Evolutionary conservation across 805 yeast genomes (phyloP).

Genomic region (Candida multigemmis): DNA sequence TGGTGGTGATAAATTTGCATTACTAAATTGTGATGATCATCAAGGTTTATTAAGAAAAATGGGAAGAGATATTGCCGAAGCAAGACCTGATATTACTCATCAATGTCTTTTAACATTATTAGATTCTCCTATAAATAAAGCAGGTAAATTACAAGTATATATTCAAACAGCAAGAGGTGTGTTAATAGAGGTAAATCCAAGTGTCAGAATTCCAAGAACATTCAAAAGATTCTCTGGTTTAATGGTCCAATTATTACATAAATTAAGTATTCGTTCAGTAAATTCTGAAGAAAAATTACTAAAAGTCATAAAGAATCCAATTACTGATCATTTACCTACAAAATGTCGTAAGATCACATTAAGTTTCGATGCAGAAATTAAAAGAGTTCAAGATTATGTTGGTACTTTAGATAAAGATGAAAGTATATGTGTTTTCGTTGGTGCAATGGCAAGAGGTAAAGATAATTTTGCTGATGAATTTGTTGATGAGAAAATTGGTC

Average conservation of each 20-base stretch:
- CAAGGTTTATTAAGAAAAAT: slow-evolving; percentile 90
- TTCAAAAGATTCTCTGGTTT: slow-evolving; percentile 95
- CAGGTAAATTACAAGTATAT: slow-evolving; percentile 93
- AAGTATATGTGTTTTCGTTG: slow-evolving; percentile 95
- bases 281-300: slow-evolving; percentile 91
- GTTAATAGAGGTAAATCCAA: slow-evolving; percentile 89
- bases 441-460: slow-evolving; percentile 98
- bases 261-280: slow-evolving; percentile 86
- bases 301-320: slow-evolving; percentile 93
- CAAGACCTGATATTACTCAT: slow-evolving; percentile 98
- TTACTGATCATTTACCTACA: slow-evolving; percentile 92
- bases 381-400: slow-evolving; percentile 84
- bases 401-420: slow-evolving; percentile 74
- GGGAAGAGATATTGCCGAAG: slow-evolving; percentile 97
- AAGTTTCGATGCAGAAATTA: slow-evolving; percentile 84
- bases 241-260: slow-evolving; percentile 94
- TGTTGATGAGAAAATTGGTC: slow-evolving; percentile 93
- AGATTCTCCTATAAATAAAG: slow-evolving; percentile 97
- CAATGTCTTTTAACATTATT: slow-evolving; percentile 90
- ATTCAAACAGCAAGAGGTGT: slow-evolving; percentile 95
- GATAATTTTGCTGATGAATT: slow-evolving; percentile 96
- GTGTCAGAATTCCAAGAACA: slow-evolving; percentile 95
- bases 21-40: slow-evolving; percentile 96
- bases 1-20: slow-evolving; percentile 82
- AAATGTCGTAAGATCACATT: slow-evolving; percentile 91